phyloP scores from a whole-genome alignment of 2,329 filamentous ascomycete genomes.

The Alternaria sp. region DNA sequence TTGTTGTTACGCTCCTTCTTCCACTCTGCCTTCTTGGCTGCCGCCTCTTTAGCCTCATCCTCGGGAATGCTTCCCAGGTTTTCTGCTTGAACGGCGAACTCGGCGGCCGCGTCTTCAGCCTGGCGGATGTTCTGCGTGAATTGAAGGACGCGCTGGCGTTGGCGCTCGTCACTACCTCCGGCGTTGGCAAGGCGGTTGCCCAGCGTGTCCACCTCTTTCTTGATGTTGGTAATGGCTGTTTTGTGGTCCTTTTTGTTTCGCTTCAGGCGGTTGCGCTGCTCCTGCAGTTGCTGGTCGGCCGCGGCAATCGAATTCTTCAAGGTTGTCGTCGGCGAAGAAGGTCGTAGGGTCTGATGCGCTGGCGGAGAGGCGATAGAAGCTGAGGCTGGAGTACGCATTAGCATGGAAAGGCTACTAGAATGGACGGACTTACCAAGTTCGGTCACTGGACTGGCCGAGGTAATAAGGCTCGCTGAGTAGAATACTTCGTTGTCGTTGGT shows the following conservation, averaged over 20 bases:
- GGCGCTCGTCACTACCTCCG: slow-evolving; percentile 78
- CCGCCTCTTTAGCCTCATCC: slow-evolving; percentile 67
- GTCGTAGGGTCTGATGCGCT: slow-evolving; percentile 70
- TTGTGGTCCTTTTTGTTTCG: slow-evolving; percentile 78
- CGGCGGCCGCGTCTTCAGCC: slow-evolving; percentile 68
- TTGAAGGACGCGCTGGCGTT: slow-evolving; percentile 77
- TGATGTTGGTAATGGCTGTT: slow-evolving; percentile 69
- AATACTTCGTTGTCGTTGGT: slow-evolving; percentile 70
- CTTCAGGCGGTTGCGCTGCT: slow-evolving; percentile 74
- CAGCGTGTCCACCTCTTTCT: slow-evolving; percentile 77
- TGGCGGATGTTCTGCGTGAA: slow-evolving; percentile 77
- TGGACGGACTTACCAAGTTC: slow-evolving; percentile 61
- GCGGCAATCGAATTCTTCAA: slow-evolving; percentile 78
- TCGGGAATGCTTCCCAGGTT: slow-evolving; percentile 70
- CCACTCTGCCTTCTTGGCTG: slow-evolving; percentile 64
- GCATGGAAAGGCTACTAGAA: slow-evolving; percentile 1
- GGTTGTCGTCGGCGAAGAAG: slow-evolving; percentile 79
- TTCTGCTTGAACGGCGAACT: slow-evolving; percentile 68
- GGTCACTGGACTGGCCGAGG: slow-evolving; percentile 65
- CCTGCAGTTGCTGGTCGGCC: slow-evolving; percentile 73
- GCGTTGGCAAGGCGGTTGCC: slow-evolving; percentile 70
- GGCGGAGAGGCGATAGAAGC: slow-evolving; percentile 54
- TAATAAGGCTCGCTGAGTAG: slow-evolving; percentile 76
- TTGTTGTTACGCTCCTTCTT: slow-evolving; percentile 63
- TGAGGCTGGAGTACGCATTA: slow-evolving; percentile 23